phyloP scores from a whole-genome alignment of 2,329 filamentous ascomycete species.

The Hypoxylon sp. region DNA sequence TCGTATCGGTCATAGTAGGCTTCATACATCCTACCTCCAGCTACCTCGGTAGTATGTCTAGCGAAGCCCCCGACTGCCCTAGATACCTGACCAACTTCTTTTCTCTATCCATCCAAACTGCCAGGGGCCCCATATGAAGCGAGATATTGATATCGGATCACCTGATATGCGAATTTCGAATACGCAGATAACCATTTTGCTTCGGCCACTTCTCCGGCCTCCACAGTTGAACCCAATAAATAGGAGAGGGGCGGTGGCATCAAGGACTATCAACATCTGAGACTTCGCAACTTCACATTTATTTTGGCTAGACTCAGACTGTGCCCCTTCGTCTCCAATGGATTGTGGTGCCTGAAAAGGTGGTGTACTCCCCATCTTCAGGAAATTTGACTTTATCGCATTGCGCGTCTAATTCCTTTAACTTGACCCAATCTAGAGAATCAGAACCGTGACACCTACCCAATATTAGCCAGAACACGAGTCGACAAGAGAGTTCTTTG shows the following conservation, averaged over 20 bases:
- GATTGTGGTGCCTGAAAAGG: conserved; percentile 60
- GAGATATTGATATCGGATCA: not conserved
- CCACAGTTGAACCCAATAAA: not conserved
- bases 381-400: conserved; percentile 58
- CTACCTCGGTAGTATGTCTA: not conserved
- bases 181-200: not conserved
- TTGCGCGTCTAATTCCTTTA: conserved; percentile 55
- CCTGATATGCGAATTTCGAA: not conserved
- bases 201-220: not conserved
- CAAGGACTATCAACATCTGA: not conserved
- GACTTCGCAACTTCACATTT: not conserved
- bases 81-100: not conserved
- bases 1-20: not conserved
- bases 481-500: not conserved
- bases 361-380: conserved; percentile 56
- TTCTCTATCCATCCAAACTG: not conserved
- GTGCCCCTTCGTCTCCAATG: conserved; percentile 56
- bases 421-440: conserved; percentile 51
- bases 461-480: conserved; percentile 11
- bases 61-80: not conserved
- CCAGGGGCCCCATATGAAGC: not conserved
- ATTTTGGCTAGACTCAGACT: not conserved
- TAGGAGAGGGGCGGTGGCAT: not conserved
- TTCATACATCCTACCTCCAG: not conserved
- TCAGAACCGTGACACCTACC: conserved; percentile 32